Conservation (phyloP, 495 filamentous ascomycete species). For the Xylaria curta region DNA sequence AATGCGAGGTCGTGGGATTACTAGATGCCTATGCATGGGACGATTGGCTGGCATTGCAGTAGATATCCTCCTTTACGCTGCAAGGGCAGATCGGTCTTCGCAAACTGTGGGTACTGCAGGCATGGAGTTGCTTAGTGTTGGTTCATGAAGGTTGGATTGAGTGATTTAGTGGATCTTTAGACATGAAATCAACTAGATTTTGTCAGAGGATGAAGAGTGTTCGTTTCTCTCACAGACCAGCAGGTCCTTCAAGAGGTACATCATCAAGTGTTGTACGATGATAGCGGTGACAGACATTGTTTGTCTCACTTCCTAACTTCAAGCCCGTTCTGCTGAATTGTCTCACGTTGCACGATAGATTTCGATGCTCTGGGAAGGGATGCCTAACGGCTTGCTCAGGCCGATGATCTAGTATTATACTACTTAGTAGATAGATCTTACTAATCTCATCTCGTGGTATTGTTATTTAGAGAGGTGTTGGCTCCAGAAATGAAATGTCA, state of each 20-base stretch:
- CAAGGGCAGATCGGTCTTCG: constrained; percentile 1
- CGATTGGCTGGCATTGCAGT: constrained; percentile 5
- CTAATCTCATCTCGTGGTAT: background rate
- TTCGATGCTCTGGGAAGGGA: background rate
- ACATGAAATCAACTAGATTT: background rate
- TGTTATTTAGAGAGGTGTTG: background rate
- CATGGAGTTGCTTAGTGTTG: background rate
- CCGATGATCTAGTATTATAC: background rate
- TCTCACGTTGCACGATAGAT: background rate
- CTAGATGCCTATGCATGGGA: background rate
- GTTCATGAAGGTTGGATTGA: background rate
- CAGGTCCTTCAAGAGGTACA: background rate
- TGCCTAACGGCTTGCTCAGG: background rate
- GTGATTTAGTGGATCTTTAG: background rate
- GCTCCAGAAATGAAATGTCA: background rate
- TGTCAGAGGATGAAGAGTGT: background rate
- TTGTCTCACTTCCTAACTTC: constrained; percentile 3
- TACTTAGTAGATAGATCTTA: background rate
- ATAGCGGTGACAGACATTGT: background rate
- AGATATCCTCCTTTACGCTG: background rate
- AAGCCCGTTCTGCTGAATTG: constrained; percentile 2
- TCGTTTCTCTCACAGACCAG: background rate
- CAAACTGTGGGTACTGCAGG: background rate
- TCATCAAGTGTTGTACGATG: background rate
- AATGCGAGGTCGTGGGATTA: constrained; percentile 10